A percentile compares a stretch with the other conserved stretches of the same genome.
phyloP scores from a whole-genome alignment of 2,329 filamentous ascomycete species.

The Neopestalotiopsis sp. region DNA sequence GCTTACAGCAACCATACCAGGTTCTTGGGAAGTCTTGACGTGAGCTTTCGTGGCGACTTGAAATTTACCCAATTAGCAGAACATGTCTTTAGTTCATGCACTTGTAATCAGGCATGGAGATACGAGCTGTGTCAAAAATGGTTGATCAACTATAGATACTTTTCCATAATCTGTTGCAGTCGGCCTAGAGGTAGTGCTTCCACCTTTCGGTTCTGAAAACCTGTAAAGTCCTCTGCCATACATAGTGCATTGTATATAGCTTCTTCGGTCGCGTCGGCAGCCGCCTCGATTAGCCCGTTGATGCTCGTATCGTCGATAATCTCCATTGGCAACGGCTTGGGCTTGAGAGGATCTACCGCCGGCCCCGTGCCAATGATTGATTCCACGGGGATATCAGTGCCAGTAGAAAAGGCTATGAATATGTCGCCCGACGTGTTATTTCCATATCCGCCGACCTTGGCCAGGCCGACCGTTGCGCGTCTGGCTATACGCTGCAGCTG shows the following conservation, averaged over 20 bases:
- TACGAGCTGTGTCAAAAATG: too few species aligned
- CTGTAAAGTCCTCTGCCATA: slow-evolving; percentile 65
- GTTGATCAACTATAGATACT: slow-evolving; percentile 32
- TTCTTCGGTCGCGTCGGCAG: slow-evolving; percentile 68
- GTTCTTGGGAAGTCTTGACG: neutral
- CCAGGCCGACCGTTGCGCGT: slow-evolving; percentile 65
- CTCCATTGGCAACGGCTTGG: slow-evolving; percentile 44
- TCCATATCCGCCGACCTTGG: slow-evolving; percentile 65
- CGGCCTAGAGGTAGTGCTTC: slow-evolving; percentile 55
- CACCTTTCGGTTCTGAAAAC: slow-evolving; percentile 53
- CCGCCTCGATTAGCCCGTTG: slow-evolving; percentile 66
- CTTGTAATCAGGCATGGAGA: too few species aligned
- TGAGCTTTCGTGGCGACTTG: neutral
- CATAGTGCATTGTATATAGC: slow-evolving; percentile 69
- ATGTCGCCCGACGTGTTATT: slow-evolving; percentile 70
- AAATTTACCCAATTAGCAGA: neutral
- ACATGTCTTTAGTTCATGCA: too few species aligned
- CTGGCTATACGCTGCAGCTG: slow-evolving; percentile 65
- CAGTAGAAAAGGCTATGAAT: slow-evolving; percentile 71
- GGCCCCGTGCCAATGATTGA: slow-evolving; percentile 35
- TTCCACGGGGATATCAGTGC: slow-evolving; percentile 54
- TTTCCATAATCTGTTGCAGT: slow-evolving; percentile 52
- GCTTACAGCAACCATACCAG: neutral
- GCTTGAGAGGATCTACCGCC: slow-evolving; percentile 47
- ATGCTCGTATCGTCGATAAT: slow-evolving; percentile 64